Evolutionary conservation across 208 protist genomes (phyloP), one percentile per base, ranked within the genome.

Genomic region (Acanthamoeba sp.): DNA sequence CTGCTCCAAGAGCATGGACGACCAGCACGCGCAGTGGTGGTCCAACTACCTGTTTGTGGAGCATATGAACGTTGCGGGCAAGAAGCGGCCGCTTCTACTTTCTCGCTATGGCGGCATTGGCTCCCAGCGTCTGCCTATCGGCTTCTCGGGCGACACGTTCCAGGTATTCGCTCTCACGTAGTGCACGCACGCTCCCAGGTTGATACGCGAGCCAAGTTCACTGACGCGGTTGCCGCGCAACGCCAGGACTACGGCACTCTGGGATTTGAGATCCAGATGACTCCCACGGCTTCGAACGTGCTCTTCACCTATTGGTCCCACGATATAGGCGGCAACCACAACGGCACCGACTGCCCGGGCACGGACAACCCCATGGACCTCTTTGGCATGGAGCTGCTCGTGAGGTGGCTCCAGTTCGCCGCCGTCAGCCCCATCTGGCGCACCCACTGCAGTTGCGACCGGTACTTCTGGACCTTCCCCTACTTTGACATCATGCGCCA

Each of bases 331-430:
- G 92, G 91, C 50, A 87, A 94, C 78, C 57, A 66, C 48, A 71
- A 59, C 20, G n/a, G 32, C 73, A 84, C 40, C 38, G 40, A 50
- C 73, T 50, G 32, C 73, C 32, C 40, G 7, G 40, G 32, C 38
- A 84, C 40, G 32, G 40, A 50, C 73, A 84, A 50, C 73, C 32
- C 40, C 12, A 10, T 48, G 3, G 40, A 42, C 62, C 62, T 71
- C 62, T 71, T 71, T 24, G 62, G 62, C 62, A 95, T 94, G 27
- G 96, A 97, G 89, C 82, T 97, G 24, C 80, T 95, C 95, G 62
- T 89, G 10, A 57, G 96, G 2, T 97, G 96, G 96, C 55, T 96
- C 22, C 96, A 97, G 87, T 96, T 91, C 34, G 95, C 95, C 36
- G 42, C 88, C 36, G 95, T 94, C 73, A 96, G 93, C 45, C 94